A percentile compares a stretch with the other conserved stretches of the same genome.
Evolutionary conservation across 1,284 basidiomycete genomes (phyloP).

Genomic region (Melanopsichium pennsylvanicum): DNA sequence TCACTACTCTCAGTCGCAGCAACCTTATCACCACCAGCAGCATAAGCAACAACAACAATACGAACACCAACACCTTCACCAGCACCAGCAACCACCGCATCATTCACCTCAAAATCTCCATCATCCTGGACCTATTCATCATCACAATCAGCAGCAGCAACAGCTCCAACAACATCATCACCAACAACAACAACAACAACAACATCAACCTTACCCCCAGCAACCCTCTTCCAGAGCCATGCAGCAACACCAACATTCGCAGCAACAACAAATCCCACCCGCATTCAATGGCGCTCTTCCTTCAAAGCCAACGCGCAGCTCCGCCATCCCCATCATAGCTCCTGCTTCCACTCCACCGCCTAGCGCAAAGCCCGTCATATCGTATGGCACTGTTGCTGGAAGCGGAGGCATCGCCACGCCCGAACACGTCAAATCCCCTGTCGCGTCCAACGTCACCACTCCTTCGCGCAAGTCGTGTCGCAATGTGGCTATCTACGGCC

Average conservation of each 20-base stretch:
- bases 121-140: conserved; percentile 7
- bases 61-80: conserved; percentile 6
- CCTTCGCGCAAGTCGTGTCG: conserved; percentile 39
- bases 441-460: conserved; percentile 10
- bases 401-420: conserved; percentile 2
- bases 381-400: conserved; percentile 27
- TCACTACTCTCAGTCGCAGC: conserved; percentile 42
- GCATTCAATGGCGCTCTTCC: conserved; percentile 36
- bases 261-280: conserved; percentile 20
- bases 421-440: conserved; percentile 32
- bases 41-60: conserved; percentile 22
- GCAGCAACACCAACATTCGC: conserved; percentile 30
- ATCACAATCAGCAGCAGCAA: conserved; percentile 8
- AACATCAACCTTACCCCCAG: conserved; percentile 1
- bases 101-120: neutral
- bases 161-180: conserved; percentile 3
- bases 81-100: conserved; percentile 17
- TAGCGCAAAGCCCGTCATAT: conserved; percentile 3
- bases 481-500: conserved; percentile 46
- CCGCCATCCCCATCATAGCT: conserved; percentile 50
- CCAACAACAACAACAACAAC: conserved; percentile 20
- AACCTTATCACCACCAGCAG: conserved; percentile 33
- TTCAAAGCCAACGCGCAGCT: conserved; percentile 34
- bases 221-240: conserved; percentile 17
- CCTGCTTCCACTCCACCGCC: conserved; percentile 34